phyloP scores from a whole-genome alignment of 148 eudicot species.

The Silene latifolia region DNA sequence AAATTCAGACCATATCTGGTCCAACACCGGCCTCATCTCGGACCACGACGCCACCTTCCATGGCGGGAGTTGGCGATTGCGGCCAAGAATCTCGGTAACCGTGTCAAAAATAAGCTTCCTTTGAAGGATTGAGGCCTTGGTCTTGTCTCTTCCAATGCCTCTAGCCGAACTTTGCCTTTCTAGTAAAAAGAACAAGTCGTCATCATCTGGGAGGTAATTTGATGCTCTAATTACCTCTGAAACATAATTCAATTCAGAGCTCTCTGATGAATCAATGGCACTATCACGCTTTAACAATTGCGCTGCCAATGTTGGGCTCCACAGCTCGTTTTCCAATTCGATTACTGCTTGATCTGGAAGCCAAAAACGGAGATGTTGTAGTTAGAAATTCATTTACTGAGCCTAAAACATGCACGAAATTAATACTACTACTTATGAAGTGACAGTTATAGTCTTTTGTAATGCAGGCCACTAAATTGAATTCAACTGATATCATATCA shows the following conservation, averaged over 20 bases:
- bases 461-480: no score
- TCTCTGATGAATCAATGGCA: constrained; percentile 28
- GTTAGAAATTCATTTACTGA: constrained; percentile 18
- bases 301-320: constrained; percentile 54
- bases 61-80: constrained; percentile 52
- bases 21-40: constrained; percentile 19
- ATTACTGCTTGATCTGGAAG: constrained; percentile 34
- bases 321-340: constrained; percentile 63
- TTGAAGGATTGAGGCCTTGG: constrained; percentile 49
- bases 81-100: constrained; percentile 54
- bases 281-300: constrained; percentile 36
- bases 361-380: constrained; percentile 13
- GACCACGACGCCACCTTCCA: constrained; percentile 45
- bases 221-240: constrained; percentile 67
- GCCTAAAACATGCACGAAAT: neutral
- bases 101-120: constrained; percentile 61
- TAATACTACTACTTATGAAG: neutral
- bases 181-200: constrained; percentile 46
- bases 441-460: constrained; percentile 12
- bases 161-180: constrained; percentile 61
- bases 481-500: no score
- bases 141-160: constrained; percentile 34
- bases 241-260: constrained; percentile 57
- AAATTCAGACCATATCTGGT: constrained; percentile 60
- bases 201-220: constrained; percentile 50